Base-by-base conservation (phyloP, 805 yeast genomes). In the Kluyveromyces siamensis region DNA sequence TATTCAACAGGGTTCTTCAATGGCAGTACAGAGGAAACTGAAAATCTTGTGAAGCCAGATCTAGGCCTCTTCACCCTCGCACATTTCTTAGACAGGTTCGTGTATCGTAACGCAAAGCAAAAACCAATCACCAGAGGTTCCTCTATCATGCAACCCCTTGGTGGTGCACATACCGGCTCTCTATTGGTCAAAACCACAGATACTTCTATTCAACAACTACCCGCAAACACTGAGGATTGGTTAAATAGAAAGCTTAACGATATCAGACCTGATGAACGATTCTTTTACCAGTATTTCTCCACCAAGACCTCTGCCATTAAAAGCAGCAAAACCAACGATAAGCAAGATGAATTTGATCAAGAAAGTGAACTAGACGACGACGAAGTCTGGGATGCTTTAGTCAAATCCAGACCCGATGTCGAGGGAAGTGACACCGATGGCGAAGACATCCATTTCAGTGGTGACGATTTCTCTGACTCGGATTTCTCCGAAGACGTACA, bases 81-180 rank as follows among this genome's bases (percentile, higher is more conserved):
- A 18, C 97, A 89, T 67, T 93, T 93, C 79, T 75, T 93, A 69
- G 96, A 93, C 68, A 80, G 95, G 66, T 93, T 95, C 69, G 96
- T 93, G 38, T 93, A 93, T 72, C 84, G 87, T 69, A 88, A 89
- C 65, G 87, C 96, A 44, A 88, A 87, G 70, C 84, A 80, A 58
- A 86, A 84, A 66, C 73, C 81, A 17, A 65, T 72, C 35, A 70
- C 82, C n/a, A 82, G 85, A 63, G 98, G 98, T 60, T 73, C 84
- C 4, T 88, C 97, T 41, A 90, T 93, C 63, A 93, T 93, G 98
- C 99, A 93, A 73, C 98, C 99, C 45, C 73, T 93, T 55, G 97
- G 96, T 53, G 75, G 81, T 1, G 55, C 66, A 7, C 58, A 55
- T 37, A 82, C 87, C 18, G 87, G 85, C 9, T 71, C 82, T 5